phyloP scores from a whole-genome alignment of 257 asterid species.

The Oldenlandia corymbosa region DNA sequence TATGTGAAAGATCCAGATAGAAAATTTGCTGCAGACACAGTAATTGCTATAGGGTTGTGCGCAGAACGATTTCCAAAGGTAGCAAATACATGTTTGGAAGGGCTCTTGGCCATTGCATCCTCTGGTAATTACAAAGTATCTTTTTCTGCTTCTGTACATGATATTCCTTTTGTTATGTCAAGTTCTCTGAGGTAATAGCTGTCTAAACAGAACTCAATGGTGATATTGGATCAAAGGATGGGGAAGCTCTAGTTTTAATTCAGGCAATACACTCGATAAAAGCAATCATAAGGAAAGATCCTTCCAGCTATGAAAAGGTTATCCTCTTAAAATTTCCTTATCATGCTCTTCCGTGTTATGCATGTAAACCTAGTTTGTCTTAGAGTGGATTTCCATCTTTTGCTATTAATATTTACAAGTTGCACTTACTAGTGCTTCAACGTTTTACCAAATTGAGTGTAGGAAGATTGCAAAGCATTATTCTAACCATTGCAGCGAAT shows the following conservation, averaged over 20 bases:
- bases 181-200: conserved; percentile 17
- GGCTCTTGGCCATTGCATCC: conserved; percentile 59
- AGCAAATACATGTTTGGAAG: conserved; percentile 72
- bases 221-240: conserved; percentile 42
- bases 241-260: conserved; percentile 65
- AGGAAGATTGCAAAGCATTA: background rate
- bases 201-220: conserved; percentile 47
- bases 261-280: conserved; percentile 83
- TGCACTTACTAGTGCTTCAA: background rate
- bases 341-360: background rate
- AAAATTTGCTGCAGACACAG: conserved; percentile 90
- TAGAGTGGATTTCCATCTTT: background rate
- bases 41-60: conserved; percentile 87
- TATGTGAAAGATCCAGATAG: conserved; percentile 91
- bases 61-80: conserved; percentile 69
- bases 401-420: background rate
- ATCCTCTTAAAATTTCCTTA: conserved; percentile 10
- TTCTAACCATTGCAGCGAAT: too few relatives aligned
- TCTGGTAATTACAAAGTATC: conserved; percentile 42
- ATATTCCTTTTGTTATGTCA: conserved; percentile 8
- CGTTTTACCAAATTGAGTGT: background rate
- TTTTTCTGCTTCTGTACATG: conserved; percentile 13
- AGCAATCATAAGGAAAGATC: conserved; percentile 71
- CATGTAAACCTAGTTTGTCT: background rate
- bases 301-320: conserved; percentile 72